Conservation (phyloP, 2,329 filamentous ascomycete genomes). For the Aspergillus vadensis region DNA sequence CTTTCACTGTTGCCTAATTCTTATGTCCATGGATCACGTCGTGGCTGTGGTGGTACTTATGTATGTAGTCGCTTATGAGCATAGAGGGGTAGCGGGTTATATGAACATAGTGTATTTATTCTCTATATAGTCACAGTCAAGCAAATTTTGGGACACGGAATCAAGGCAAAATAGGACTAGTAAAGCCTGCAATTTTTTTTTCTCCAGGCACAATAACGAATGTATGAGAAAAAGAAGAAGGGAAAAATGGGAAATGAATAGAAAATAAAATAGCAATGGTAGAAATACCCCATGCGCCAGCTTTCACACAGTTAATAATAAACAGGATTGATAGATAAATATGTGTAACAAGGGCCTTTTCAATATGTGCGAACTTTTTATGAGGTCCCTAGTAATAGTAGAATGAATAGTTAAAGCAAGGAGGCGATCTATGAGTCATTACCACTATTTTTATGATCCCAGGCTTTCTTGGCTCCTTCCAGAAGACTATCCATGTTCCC, state of each 20-base stretch:
- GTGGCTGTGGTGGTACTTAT: too few species aligned
- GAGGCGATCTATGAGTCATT: constrained; percentile 43
- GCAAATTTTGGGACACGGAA: neutral
- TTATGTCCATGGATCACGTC: too few species aligned
- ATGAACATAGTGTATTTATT: neutral
- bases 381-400: neutral
- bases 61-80: too few species aligned
- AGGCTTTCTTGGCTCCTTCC: constrained; percentile 56
- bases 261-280: neutral
- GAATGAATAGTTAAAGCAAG: constrained; percentile 4
- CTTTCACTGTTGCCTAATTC: too few species aligned
- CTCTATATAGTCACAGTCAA: neutral
- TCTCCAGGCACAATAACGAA: neutral
- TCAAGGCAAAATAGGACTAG: neutral
- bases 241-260: neutral
- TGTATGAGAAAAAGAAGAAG: neutral
- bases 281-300: constrained; percentile 2
- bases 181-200: neutral
- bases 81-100: neutral
- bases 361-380: constrained; percentile 1
- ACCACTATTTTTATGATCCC: constrained; percentile 50
- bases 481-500: constrained; percentile 62
- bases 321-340: constrained; percentile 1
- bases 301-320: neutral
- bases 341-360: constrained; percentile 6